phyloP scores from a whole-genome alignment of 192 early-diverging fungal genomes.

The Coemansia sp. region DNA sequence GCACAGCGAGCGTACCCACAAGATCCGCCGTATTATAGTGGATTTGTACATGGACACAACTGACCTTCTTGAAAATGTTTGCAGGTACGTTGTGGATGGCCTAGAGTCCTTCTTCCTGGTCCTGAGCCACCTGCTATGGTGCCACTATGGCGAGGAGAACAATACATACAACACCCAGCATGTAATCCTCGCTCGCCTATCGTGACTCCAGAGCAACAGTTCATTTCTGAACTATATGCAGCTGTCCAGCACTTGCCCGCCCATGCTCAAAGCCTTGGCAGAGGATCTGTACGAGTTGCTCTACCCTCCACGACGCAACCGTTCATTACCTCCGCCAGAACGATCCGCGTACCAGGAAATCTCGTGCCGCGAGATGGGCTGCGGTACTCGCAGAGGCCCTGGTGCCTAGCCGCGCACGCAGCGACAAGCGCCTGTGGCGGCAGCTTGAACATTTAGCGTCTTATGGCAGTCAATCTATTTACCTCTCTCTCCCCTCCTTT shows the following conservation, averaged over 20 bases:
- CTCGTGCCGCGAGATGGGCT: too few species aligned
- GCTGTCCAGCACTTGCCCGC: neutral
- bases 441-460: too few species aligned
- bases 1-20: too few species aligned
- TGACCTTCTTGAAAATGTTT: neutral
- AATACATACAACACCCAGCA: neutral
- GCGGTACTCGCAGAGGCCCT: too few species aligned
- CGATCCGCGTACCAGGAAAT: too few species aligned
- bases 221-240: neutral
- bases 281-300: neutral
- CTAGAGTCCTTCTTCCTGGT: slow-evolving; percentile 1
- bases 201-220: neutral
- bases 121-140: neutral
- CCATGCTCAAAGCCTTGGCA: neutral
- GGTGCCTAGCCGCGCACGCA: too few species aligned
- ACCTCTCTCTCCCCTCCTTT: too few species aligned
- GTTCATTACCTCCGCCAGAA: too few species aligned
- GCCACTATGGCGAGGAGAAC: neutral
- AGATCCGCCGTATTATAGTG: too few species aligned
- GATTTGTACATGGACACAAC: neutral
- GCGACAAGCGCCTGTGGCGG: too few species aligned
- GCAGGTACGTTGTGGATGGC: neutral
- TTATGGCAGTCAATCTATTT: too few species aligned
- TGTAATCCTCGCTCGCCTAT: neutral
- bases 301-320: neutral